Percentiles rank a stretch among this genome's conserved stretches.
These are phyloP conservation scores for Ormosia semicastrata DNA, from an alignment of 306 rosid species.

Conservation along the genomic window DNA sequence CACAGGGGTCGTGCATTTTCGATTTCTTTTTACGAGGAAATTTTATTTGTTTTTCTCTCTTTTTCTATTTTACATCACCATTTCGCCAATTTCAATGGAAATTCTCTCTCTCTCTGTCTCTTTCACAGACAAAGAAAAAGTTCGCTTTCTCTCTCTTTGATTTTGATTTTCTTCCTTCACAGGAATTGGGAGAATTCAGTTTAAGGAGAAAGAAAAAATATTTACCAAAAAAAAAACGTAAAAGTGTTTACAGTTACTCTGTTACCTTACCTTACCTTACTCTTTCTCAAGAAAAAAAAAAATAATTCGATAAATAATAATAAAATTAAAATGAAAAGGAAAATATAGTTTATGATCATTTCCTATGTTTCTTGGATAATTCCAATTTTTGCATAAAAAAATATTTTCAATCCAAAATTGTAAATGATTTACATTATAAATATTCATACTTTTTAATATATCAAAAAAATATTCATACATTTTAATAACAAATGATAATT, in stretches of 20 bases:
- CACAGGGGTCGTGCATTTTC: not conserved
- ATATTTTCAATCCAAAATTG: too few relatives aligned
- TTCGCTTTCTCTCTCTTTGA: slow-evolving; percentile 21
- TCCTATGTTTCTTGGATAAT: too few relatives aligned
- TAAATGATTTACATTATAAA: too few relatives aligned
- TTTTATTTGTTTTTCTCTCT: not conserved
- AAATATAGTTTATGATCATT: too few relatives aligned
- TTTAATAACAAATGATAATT: too few relatives aligned
- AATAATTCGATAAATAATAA: too few relatives aligned
- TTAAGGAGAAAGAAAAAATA: not conserved
- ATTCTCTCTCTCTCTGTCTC: not conserved
- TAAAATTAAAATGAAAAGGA: too few relatives aligned
- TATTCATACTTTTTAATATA: too few relatives aligned
- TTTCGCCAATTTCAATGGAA: slow-evolving; percentile 24
- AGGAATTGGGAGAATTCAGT: not conserved
- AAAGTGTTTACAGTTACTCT: not conserved
- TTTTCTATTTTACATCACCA: not conserved
- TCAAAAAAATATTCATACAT: too few relatives aligned
- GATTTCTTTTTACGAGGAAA: not conserved
- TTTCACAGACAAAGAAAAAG: not conserved
- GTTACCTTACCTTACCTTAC: not conserved
- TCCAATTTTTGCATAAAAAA: too few relatives aligned
- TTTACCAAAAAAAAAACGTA: not conserved
- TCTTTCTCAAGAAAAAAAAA: not conserved
- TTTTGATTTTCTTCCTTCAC: not conserved